A percentile compares a stretch with the other conserved stretches of the same genome.
These are phyloP conservation scores for Nitzschia sp. DNA, from an alignment of 108 stramenopile genomes.

Conservation along the genomic window DNA sequence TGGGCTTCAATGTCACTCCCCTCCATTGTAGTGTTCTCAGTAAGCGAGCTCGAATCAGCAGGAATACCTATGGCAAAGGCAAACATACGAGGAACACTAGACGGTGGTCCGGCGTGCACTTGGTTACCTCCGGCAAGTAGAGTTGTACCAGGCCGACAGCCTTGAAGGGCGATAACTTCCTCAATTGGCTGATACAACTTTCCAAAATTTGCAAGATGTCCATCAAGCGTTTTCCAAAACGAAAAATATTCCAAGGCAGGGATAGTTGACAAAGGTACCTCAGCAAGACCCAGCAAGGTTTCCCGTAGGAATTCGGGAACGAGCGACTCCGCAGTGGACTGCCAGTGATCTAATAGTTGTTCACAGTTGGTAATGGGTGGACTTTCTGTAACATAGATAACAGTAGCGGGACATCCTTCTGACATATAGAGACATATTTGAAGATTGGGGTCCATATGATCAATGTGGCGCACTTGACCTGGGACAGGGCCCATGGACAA, in stretches of 20 bases:
- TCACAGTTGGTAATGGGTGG: slow-evolving; percentile 27
- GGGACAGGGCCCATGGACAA: slow-evolving; percentile 48
- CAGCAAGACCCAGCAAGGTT: slow-evolving; percentile 18
- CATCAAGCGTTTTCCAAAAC: slow-evolving; percentile 37
- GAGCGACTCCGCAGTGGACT: background rate
- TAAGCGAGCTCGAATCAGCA: slow-evolving; percentile 10
- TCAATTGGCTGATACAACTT: slow-evolving; percentile 58
- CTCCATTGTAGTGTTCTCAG: background rate
- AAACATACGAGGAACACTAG: slow-evolving; percentile 57
- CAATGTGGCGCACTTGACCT: slow-evolving; percentile 70
- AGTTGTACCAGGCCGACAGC: slow-evolving; percentile 52
- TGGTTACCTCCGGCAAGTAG: slow-evolving; percentile 70
- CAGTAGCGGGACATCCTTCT: slow-evolving; percentile 51
- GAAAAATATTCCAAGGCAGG: slow-evolving; percentile 36
- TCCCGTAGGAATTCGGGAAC: slow-evolving; percentile 13
- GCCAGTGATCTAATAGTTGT: slow-evolving; percentile 33
- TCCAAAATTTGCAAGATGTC: slow-evolving; percentile 50
- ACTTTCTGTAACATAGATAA: slow-evolving; percentile 42
- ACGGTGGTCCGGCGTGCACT: slow-evolving; percentile 70
- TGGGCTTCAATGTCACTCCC: slow-evolving; percentile 40
- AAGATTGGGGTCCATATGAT: slow-evolving; percentile 59
- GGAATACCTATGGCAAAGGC: slow-evolving; percentile 72
- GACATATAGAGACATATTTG: slow-evolving; percentile 71
- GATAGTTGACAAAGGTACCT: slow-evolving; percentile 19
- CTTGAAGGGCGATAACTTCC: slow-evolving; percentile 6